A percentile compares a stretch with the other conserved stretches of the same genome.
Conservation (phyloP, 2,329 filamentous ascomycete genomes). For the Sporothrix pseudoabietina region DNA sequence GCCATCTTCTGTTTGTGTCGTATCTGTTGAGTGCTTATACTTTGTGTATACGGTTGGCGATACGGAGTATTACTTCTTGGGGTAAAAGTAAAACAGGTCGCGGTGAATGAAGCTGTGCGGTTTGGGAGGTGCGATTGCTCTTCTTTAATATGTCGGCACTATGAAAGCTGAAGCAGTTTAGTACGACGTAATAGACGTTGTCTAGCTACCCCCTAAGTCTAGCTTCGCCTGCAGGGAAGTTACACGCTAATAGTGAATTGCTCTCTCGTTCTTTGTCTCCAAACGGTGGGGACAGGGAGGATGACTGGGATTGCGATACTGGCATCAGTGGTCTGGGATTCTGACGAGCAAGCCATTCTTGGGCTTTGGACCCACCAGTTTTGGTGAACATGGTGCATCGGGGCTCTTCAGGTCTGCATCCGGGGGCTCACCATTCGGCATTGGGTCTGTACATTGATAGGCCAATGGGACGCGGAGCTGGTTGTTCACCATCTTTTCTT, state of each 20-base stretch:
- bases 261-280: background rate
- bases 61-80: too few relatives aligned
- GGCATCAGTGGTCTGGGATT: conserved; percentile 6
- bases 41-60: background rate
- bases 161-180: background rate
- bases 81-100: background rate
- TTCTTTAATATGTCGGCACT: conserved; percentile 7
- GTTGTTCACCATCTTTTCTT: background rate
- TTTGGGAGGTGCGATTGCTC: background rate
- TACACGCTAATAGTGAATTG: background rate
- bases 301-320: background rate
- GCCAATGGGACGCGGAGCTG: background rate
- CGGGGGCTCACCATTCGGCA: background rate
- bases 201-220: background rate
- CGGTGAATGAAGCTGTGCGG: background rate
- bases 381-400: background rate
- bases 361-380: background rate
- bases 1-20: conserved; percentile 12
- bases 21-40: too few relatives aligned
- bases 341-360: background rate
- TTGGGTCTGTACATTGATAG: background rate
- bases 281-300: background rate
- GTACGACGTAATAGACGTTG: background rate
- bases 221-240: background rate
- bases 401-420: background rate